A percentile compares a stretch with the other conserved stretches of the same genome.
Conservation (phyloP, 345 rosid genomes). For the Physaria fendleri region DNA sequence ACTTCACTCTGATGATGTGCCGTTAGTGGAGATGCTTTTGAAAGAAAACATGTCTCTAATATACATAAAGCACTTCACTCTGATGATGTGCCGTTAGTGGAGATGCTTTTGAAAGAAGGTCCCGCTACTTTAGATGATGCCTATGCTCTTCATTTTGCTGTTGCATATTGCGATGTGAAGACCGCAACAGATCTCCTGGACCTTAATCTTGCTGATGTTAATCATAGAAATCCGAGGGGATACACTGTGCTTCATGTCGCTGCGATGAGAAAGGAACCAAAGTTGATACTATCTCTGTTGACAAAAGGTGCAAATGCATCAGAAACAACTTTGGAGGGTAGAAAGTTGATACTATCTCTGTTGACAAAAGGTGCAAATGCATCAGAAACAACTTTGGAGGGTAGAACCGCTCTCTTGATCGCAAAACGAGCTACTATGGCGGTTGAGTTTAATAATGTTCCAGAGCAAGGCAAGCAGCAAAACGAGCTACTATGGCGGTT, state of each 20-base stretch:
- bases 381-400: slow-evolving; percentile 51
- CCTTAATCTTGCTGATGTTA: slow-evolving; percentile 63
- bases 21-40: slow-evolving; percentile 56
- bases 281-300: slow-evolving; percentile 51
- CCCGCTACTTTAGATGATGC: slow-evolving; percentile 61
- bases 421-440: slow-evolving; percentile 60
- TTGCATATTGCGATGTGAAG: slow-evolving; percentile 68
- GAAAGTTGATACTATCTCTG: slow-evolving; percentile 48
- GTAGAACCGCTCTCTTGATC: slow-evolving; percentile 73
- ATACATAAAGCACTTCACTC: slow-evolving; percentile 75
- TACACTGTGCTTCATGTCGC: slow-evolving; percentile 79
- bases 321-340: slow-evolving; percentile 49
- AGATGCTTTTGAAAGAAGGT: slow-evolving; percentile 57
- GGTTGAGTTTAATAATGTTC: slow-evolving; percentile 37
- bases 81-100: slow-evolving; percentile 60
- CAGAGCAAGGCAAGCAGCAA: slow-evolving; percentile 50
- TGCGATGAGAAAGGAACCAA: slow-evolving; percentile 76
- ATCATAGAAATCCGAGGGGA: slow-evolving; percentile 53
- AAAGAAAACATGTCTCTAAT: slow-evolving; percentile 57
- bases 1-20: slow-evolving; percentile 72
- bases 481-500: slow-evolving; percentile 51
- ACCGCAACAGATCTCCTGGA: slow-evolving; percentile 60
- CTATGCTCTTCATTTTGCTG: slow-evolving; percentile 77
- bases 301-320: slow-evolving; percentile 65
- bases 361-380: slow-evolving; percentile 66